A percentile compares a stretch with the other conserved stretches of the same genome.
Evolutionary conservation across 2,329 filamentous ascomycete genomes (phyloP).

Genomic region (Seiridium unicorne): DNA sequence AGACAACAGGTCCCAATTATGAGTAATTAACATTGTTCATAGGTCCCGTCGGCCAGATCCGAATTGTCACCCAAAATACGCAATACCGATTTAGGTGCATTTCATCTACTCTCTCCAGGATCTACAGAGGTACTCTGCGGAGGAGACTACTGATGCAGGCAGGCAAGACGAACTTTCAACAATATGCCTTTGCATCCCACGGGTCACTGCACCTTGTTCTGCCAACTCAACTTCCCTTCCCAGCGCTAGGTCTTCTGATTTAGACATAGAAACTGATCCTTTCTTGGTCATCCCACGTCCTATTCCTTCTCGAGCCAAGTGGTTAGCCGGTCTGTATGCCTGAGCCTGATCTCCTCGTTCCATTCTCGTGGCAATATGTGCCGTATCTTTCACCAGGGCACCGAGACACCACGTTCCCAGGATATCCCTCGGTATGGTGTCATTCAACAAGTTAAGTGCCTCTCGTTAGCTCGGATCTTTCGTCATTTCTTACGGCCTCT

Average conservation of each 20-base stretch:
- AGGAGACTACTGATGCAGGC: constrained; percentile 7
- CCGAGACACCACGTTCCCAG: background rate
- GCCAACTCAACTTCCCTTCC: constrained; percentile 5
- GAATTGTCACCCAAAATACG: background rate
- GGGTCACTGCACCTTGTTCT: background rate
- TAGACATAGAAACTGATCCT: background rate
- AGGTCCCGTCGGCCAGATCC: background rate
- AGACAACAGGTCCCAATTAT: no score
- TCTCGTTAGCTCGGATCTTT: background rate
- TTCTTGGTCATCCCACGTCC: constrained; percentile 1
- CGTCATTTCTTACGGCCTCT: background rate
- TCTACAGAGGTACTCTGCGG: background rate
- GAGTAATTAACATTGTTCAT: background rate
- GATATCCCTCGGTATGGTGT: background rate
- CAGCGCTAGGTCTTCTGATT: background rate
- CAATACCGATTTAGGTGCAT: background rate
- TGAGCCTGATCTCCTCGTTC: background rate
- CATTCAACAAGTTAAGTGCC: background rate
- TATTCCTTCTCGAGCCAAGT: background rate
- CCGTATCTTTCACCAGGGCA: background rate
- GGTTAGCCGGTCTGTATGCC: background rate
- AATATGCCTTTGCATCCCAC: constrained; percentile 2
- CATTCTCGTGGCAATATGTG: background rate
- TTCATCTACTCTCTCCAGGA: background rate
- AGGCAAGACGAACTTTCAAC: background rate